These are phyloP conservation scores for Nidula niveotomentosa DNA, from an alignment of 1,284 basidiomycete species.

Conservation along the genomic window DNA sequence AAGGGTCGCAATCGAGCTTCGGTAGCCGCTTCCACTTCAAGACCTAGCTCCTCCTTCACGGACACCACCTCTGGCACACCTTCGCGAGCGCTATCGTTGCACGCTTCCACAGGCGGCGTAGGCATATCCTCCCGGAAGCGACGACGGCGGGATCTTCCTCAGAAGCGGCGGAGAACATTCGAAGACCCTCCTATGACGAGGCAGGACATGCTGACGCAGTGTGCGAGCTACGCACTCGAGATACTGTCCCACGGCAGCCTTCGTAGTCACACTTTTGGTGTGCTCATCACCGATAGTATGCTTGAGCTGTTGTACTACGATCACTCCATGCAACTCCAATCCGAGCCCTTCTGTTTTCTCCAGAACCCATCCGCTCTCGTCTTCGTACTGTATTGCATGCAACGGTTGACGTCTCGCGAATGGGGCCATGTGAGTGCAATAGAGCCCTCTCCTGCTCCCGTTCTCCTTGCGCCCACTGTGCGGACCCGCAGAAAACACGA, in stretches of 20 bases:
- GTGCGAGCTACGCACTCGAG: background rate
- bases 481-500: too few species aligned
- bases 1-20: too few species aligned
- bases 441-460: background rate
- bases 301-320: background rate
- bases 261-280: background rate
- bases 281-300: background rate
- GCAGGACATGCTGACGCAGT: background rate
- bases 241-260: background rate
- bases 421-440: background rate
- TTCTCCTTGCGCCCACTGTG: too few species aligned
- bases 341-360: background rate
- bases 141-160: too few species aligned
- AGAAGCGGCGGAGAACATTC: too few species aligned
- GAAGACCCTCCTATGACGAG: too few species aligned
- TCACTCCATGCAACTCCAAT: background rate
- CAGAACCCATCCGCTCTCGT: background rate
- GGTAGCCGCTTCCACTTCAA: too few species aligned
- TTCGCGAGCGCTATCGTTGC: background rate
- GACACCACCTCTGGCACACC: too few species aligned
- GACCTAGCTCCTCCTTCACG: too few species aligned
- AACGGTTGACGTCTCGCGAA: background rate
- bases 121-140: background rate
- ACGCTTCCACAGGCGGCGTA: background rate
- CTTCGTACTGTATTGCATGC: background rate